phyloP scores from a whole-genome alignment of 2,329 filamentous ascomycete genomes.

The Huntiella abstrusa region DNA sequence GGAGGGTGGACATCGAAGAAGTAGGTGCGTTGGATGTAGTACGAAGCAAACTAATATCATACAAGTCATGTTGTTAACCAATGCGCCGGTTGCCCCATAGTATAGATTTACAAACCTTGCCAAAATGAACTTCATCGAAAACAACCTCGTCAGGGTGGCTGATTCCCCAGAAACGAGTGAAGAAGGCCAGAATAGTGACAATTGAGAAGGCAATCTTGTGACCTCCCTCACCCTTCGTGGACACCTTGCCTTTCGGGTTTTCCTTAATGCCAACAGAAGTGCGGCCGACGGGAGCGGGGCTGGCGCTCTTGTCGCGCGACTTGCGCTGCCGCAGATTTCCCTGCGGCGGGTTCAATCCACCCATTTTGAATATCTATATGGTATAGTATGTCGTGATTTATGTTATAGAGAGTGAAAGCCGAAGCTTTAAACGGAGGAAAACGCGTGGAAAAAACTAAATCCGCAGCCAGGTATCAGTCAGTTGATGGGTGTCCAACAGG shows the following conservation, averaged over 20 bases:
- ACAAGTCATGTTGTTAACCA: neutral
- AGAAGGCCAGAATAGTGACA: constrained; percentile 67
- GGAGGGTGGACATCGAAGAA: constrained; percentile 99
- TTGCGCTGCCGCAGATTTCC: constrained; percentile 42
- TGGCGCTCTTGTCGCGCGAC: constrained; percentile 28
- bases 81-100: neutral
- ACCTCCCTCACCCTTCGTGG: constrained; percentile 49
- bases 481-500: neutral
- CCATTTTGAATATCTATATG: constrained; percentile 21
- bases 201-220: constrained; percentile 62
- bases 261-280: constrained; percentile 25
- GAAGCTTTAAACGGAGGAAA: neutral
- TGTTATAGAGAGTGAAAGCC: neutral
- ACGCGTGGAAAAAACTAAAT: neutral
- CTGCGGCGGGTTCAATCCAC: constrained; percentile 31
- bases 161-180: constrained; percentile 92
- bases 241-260: constrained; percentile 14
- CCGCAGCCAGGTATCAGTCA: neutral
- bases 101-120: constrained; percentile 51
- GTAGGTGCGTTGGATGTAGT: constrained; percentile 89
- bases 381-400: neutral
- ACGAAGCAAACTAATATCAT: constrained; percentile 42
- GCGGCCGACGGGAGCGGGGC: constrained; percentile 18
- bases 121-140: constrained; percentile 98
- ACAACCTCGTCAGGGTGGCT: constrained; percentile 91